Conservation (phyloP, 208 protist species). For the Porcisia deanei region DNA sequence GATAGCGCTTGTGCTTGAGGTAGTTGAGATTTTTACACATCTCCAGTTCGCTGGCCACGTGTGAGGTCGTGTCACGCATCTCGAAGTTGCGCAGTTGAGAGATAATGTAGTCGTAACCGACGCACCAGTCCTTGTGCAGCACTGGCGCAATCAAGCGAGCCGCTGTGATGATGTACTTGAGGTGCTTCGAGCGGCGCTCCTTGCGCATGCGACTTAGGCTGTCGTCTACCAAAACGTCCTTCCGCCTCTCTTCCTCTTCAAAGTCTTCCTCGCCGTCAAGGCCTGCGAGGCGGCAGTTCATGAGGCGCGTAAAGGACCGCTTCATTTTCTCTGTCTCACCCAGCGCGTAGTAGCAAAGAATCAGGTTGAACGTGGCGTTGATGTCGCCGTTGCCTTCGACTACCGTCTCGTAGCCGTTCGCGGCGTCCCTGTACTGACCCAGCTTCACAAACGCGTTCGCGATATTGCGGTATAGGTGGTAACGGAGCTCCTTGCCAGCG, state of each 20-base stretch:
- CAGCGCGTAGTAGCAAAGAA: constrained; percentile 97
- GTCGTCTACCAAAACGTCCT: constrained; percentile 87
- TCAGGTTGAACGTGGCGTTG: constrained; percentile 94
- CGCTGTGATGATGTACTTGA: constrained; percentile 90
- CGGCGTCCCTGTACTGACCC: constrained; percentile 97
- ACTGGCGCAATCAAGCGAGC: constrained; percentile 95
- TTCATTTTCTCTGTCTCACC: constrained; percentile 95
- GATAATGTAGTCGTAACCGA: constrained; percentile 95
- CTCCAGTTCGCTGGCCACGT: constrained; percentile 94
- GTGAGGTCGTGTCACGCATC: constrained; percentile 85
- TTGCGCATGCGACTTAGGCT: constrained; percentile 80
- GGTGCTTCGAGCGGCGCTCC: constrained; percentile 73
- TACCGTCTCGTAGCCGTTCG: constrained; percentile 93
- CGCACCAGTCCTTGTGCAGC: constrained; percentile 92
- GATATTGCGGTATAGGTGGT: constrained; percentile 96
- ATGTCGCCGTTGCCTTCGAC: constrained; percentile 93
- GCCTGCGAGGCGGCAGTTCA: constrained; percentile 71
- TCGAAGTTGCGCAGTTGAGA: constrained; percentile 91
- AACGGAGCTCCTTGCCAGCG: constrained; percentile 91
- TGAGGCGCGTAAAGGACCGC: constrained; percentile 89
- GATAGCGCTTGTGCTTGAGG: constrained; percentile 94
- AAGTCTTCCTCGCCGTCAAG: constrained; percentile 78
- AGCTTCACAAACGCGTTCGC: constrained; percentile 96
- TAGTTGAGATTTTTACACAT: constrained; percentile 96
- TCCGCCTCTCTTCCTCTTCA: constrained; percentile 83